phyloP scores from a whole-genome alignment of 2,329 filamentous ascomycete species.

The Fonsecaea monophora region DNA sequence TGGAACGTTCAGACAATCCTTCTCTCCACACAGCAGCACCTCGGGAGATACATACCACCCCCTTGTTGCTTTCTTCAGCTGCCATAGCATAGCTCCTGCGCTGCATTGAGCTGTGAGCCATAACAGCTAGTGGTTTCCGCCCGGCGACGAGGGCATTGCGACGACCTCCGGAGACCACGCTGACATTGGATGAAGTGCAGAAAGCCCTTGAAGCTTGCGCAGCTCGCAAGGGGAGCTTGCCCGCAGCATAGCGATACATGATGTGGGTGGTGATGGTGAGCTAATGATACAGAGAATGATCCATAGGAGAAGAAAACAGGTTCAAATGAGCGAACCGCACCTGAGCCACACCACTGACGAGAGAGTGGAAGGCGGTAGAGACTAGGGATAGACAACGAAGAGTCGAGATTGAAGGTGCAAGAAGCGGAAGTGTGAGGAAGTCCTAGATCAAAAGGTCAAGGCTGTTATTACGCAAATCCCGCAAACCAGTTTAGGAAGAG shows the following conservation, averaged over 20 bases:
- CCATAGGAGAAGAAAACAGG: constrained; percentile 31
- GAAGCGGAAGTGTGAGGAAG: constrained; percentile 5
- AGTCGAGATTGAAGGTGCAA: constrained; percentile 5
- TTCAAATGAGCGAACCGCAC: constrained; percentile 20
- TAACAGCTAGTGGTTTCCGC: constrained; percentile 53
- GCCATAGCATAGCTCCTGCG: constrained; percentile 65
- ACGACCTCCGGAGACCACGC: constrained; percentile 16
- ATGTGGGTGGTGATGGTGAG: constrained; percentile 15
- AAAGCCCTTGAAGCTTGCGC: constrained; percentile 32
- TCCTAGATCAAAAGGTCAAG: not conserved
- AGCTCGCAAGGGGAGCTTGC: constrained; percentile 34
- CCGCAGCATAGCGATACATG: constrained; percentile 36
- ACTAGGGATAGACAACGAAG: constrained; percentile 12
- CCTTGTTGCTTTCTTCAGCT: constrained; percentile 64
- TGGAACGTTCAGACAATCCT: constrained; percentile 11
- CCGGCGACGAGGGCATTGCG: constrained; percentile 43
- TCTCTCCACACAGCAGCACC: not conserved
- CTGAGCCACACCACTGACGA: constrained; percentile 25
- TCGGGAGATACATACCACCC: constrained; percentile 60
- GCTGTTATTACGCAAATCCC: constrained; percentile 12
- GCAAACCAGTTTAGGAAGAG: constrained; percentile 5
- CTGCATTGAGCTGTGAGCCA: constrained; percentile 47
- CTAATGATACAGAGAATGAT: constrained; percentile 35
- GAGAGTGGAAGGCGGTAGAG: constrained; percentile 16
- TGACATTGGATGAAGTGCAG: constrained; percentile 22